Conservation (phyloP, 2,329 filamentous ascomycete species). For the Ceratocystis destructans region DNA sequence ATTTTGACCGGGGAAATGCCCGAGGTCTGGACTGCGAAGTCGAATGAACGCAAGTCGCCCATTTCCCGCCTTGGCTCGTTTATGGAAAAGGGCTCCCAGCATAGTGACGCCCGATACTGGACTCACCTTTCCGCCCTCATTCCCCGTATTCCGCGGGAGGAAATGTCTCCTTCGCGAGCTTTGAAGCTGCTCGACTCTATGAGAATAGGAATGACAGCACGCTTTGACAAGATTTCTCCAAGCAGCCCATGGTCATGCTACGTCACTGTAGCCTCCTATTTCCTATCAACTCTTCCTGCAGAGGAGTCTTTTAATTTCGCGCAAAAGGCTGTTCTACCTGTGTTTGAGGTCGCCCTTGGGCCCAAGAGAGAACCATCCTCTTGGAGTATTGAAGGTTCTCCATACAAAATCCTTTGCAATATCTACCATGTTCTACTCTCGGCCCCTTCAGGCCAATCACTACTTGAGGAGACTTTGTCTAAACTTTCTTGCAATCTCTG, state of each 20-base stretch:
- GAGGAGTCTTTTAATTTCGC: slow-evolving; percentile 35
- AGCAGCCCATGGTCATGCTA: slow-evolving; percentile 64
- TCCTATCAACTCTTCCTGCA: slow-evolving; percentile 35
- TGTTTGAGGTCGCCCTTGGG: slow-evolving; percentile 42
- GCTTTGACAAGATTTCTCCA: slow-evolving; percentile 61
- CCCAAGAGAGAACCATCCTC: slow-evolving; percentile 30
- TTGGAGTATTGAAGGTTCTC: slow-evolving; percentile 22
- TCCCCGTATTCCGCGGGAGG: slow-evolving; percentile 39
- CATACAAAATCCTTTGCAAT: slow-evolving; percentile 14
- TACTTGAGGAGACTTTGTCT: slow-evolving; percentile 23
- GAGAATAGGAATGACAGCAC: slow-evolving; percentile 54
- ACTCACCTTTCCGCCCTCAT: slow-evolving; percentile 49
- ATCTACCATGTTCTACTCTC: slow-evolving; percentile 11
- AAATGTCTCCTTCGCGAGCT: slow-evolving; percentile 35
- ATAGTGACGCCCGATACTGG: slow-evolving; percentile 63
- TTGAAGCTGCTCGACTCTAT: slow-evolving; percentile 52
- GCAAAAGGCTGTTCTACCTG: slow-evolving; percentile 38
- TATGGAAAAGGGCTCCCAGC: slow-evolving; percentile 71
- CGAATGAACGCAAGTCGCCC: slow-evolving; percentile 39
- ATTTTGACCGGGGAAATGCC: slow-evolving; percentile 51
- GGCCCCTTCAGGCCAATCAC: not conserved
- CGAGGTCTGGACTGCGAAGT: slow-evolving; percentile 47
- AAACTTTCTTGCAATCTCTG: slow-evolving; percentile 41
- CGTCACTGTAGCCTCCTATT: slow-evolving; percentile 45
- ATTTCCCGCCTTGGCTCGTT: slow-evolving; percentile 52